phyloP scores from a whole-genome alignment of 352 stramenopile genomes.

The Blastocystis sp. region DNA sequence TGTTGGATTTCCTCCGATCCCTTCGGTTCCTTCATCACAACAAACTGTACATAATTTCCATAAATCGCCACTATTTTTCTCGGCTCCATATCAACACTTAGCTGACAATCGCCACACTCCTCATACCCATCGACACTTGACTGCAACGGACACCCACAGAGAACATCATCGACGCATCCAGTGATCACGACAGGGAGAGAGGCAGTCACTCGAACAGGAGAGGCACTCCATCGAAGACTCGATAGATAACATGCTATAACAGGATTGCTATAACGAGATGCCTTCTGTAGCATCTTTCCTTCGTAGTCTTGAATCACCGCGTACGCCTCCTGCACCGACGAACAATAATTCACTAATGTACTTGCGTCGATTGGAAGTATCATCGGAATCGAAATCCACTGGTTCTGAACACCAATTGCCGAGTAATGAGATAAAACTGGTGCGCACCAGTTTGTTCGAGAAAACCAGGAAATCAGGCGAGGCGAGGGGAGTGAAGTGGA shows the following conservation, averaged over 20 bases:
- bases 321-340: neutral
- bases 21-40: neutral
- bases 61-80: neutral
- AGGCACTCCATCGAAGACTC: neutral
- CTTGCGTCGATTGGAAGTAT: constrained; percentile 48
- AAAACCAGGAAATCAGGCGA: neutral
- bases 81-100: neutral
- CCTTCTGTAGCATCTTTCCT: constrained; percentile 34
- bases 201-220: neutral
- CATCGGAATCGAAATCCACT: constrained; percentile 70
- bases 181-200: neutral
- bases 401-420: constrained; percentile 63
- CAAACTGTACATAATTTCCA: neutral
- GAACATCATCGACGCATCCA: neutral
- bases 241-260: neutral
- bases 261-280: neutral
- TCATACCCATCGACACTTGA: neutral
- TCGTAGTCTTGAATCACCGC: neutral
- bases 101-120: neutral
- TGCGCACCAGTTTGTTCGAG: neutral
- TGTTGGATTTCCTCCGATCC: neutral
- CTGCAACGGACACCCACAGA: neutral
- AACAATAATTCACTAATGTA: neutral
- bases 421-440: constrained; percentile 64
- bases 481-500: neutral